Evolutionary conservation across 495 filamentous ascomycete species (phyloP).

Genomic region (Aspergillus saccharolyticus): DNA sequence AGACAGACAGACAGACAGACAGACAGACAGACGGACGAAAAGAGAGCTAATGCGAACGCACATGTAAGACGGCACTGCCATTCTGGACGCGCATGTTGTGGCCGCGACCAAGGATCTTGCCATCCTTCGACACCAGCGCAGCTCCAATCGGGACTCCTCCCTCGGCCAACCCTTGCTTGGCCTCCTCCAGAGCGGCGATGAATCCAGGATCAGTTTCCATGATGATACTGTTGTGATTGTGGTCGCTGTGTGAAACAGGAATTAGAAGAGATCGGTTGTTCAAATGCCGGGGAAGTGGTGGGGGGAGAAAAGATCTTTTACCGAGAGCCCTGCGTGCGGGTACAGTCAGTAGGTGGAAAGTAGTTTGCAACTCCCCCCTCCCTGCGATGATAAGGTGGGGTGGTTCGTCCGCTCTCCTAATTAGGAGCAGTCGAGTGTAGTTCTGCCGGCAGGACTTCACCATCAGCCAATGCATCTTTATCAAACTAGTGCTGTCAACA

Average conservation of each 20-base stretch:
- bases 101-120: conserved; percentile 70
- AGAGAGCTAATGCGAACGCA: conserved; percentile 32
- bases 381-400: too few relatives aligned
- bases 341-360: too few relatives aligned
- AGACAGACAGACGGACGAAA: not conserved
- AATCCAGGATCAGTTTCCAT: conserved; percentile 49
- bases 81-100: conserved; percentile 82
- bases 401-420: too few relatives aligned
- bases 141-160: conserved; percentile 83
- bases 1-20: conserved; percentile 1
- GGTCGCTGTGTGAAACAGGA: not conserved
- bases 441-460: too few relatives aligned
- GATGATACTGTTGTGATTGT: conserved; percentile 3
- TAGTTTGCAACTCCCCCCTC: too few relatives aligned
- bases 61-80: conserved; percentile 69
- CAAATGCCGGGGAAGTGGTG: too few relatives aligned
- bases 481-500: too few relatives aligned
- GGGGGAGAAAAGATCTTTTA: too few relatives aligned
- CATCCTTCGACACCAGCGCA: conserved; percentile 62
- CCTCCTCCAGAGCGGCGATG: conserved; percentile 70
- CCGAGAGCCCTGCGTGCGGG: too few relatives aligned
- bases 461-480: too few relatives aligned
- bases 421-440: too few relatives aligned
- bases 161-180: conserved; percentile 60
- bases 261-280: not conserved